phyloP scores from a whole-genome alignment of 2,329 filamentous ascomycete species.

The Cladophialophora bantiana region DNA sequence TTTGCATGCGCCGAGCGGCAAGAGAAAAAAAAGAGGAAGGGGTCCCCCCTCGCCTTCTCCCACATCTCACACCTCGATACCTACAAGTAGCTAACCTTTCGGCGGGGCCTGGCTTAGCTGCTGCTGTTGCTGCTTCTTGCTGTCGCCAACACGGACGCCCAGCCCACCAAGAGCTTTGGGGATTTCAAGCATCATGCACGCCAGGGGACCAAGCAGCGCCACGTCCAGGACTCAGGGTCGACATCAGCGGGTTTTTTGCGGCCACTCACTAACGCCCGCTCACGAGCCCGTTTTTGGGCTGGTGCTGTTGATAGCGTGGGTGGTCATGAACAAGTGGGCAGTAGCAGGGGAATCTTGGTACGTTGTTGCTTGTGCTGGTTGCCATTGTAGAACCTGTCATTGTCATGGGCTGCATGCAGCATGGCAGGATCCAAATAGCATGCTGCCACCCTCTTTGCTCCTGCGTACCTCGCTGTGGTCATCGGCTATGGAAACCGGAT shows the following conservation, averaged over 20 bases:
- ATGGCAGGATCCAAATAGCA: constrained; percentile 14
- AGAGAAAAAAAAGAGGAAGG: background rate
- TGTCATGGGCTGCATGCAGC: constrained; percentile 2
- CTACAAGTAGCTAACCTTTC: constrained; percentile 9
- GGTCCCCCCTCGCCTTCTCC: background rate
- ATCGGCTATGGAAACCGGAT: constrained; percentile 15
- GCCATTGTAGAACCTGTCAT: constrained; percentile 6
- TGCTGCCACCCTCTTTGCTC: background rate
- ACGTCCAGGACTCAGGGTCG: constrained; percentile 17
- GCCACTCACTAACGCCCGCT: constrained; percentile 8
- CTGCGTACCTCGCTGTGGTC: background rate
- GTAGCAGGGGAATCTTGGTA: background rate
- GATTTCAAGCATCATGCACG: constrained; percentile 18
- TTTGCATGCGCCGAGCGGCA: constrained; percentile 1
- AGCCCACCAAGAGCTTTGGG: background rate
- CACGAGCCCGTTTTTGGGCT: background rate
- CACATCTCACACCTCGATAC: background rate
- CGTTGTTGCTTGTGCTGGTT: background rate
- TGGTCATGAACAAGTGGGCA: constrained; percentile 11
- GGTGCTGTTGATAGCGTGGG: constrained; percentile 18
- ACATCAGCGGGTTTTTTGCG: constrained; percentile 13
- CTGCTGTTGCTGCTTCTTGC: constrained; percentile 3
- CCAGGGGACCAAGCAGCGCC: constrained; percentile 10
- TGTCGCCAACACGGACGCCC: constrained; percentile 1
- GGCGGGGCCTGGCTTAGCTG: constrained; percentile 21